A percentile compares a stretch with the other conserved stretches of the same genome.
Evolutionary conservation across 345 rosid species (phyloP).

Genomic region (Dipteronia sinensis): DNA sequence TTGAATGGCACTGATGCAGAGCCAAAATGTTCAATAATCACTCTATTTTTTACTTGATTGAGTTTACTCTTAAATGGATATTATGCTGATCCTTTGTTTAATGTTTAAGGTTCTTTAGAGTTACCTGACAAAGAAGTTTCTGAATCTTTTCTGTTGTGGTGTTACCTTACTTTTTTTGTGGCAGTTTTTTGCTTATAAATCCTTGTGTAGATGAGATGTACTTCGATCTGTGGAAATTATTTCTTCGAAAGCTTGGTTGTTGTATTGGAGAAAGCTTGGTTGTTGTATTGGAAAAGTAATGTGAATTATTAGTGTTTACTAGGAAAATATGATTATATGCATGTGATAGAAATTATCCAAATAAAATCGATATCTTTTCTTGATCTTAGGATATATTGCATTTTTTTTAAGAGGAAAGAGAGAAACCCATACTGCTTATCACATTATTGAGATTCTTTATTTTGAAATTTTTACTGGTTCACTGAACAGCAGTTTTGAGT

Average conservation of each 20-base stretch:
- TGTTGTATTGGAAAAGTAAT: background rate
- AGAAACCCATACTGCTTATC: background rate
- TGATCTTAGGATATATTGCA: background rate
- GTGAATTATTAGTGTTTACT: background rate
- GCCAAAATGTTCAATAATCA: background rate
- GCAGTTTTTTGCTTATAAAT: background rate
- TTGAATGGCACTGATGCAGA: background rate
- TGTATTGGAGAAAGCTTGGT: background rate
- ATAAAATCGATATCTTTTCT: background rate
- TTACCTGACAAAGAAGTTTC: background rate
- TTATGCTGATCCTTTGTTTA: background rate
- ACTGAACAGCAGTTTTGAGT: background rate
- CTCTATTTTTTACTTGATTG: background rate
- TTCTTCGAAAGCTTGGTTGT: background rate
- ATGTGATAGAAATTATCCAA: conserved; percentile 1
- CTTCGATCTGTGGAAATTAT: background rate
- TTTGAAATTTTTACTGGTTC: background rate
- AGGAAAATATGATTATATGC: background rate
- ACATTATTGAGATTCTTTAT: background rate
- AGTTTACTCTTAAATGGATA: background rate
- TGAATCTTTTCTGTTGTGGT: background rate
- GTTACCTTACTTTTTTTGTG: background rate
- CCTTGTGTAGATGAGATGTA: background rate
- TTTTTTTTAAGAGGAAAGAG: background rate
- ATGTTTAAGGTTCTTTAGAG: background rate